phyloP scores from a whole-genome alignment of 2,329 filamentous ascomycete genomes.

The Penicillium sp. region DNA sequence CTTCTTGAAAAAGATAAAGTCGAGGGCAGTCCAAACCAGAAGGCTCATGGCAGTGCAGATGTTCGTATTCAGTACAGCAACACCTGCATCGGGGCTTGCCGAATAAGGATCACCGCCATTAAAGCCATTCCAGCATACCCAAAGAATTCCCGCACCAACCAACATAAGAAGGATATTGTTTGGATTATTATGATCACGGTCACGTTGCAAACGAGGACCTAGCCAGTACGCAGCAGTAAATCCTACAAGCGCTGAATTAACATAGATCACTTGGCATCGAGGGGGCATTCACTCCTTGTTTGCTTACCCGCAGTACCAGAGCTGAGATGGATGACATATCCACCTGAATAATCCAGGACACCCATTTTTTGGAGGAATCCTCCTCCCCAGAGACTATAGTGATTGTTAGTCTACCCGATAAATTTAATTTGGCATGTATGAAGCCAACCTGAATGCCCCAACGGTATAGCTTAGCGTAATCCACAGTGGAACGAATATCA shows the following conservation, averaged over 20 bases:
- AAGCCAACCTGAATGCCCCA: not conserved
- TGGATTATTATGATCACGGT: not conserved
- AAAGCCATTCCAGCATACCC: constrained; percentile 56
- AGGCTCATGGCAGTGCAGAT: constrained; percentile 50
- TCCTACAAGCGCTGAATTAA: not conserved
- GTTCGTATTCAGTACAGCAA: constrained; percentile 54
- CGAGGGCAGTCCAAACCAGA: constrained; percentile 48
- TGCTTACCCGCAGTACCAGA: not conserved
- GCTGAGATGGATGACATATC: not conserved
- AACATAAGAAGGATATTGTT: not conserved
- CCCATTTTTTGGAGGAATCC: not conserved
- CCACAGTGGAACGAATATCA: not conserved
- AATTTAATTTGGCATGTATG: not conserved
- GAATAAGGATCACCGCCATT: constrained; percentile 55
- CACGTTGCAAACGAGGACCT: not conserved
- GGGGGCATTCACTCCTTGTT: not conserved
- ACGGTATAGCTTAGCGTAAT: not conserved
- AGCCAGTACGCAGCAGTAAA: not conserved
- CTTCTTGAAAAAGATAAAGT: constrained; percentile 45
- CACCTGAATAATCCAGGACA: not conserved
- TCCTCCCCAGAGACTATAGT: not conserved
- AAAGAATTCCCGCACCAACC: constrained; percentile 52
- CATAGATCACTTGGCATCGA: not conserved
- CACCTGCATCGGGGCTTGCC: constrained; percentile 51
- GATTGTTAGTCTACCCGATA: not conserved